Percentiles rank a stretch among this genome's conserved stretches.
Evolutionary conservation across 345 rosid genomes (phyloP).

Genomic region (Isatis tinctoria): DNA sequence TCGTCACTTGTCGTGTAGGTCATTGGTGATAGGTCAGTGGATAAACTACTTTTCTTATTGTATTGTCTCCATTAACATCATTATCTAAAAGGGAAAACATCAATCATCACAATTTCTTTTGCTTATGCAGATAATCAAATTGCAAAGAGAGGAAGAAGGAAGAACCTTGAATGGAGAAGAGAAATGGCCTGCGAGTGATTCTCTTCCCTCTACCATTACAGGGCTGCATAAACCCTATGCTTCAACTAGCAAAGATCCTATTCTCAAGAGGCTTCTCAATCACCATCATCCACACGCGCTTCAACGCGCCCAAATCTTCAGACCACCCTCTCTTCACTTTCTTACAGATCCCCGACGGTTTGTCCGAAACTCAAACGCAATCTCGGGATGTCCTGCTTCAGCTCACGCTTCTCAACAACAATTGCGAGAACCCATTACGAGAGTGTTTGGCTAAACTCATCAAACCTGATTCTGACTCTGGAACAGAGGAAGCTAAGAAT

Average conservation of each 20-base stretch:
- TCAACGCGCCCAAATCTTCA: slow-evolving; percentile 27
- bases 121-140: neutral
- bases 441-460: slow-evolving; percentile 27
- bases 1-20: neutral
- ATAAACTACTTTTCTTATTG: neutral
- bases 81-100: neutral
- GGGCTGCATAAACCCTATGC: slow-evolving; percentile 66
- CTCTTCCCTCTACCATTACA: slow-evolving; percentile 57
- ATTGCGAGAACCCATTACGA: slow-evolving; percentile 8
- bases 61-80: neutral
- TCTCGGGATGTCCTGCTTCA: slow-evolving; percentile 22
- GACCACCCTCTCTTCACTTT: slow-evolving; percentile 29
- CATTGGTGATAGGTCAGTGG: neutral
- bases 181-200: slow-evolving; percentile 25
- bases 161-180: slow-evolving; percentile 17
- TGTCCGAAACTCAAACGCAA: slow-evolving; percentile 27
- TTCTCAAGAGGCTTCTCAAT: slow-evolving; percentile 40
- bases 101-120: neutral
- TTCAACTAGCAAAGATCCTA: slow-evolving; percentile 59
- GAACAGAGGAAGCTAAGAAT: neutral
- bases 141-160: neutral
- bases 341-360: slow-evolving; percentile 30
- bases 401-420: slow-evolving; percentile 23
- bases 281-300: slow-evolving; percentile 50
- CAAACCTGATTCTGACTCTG: neutral